phyloP scores from a whole-genome alignment of 75 land plant genomes.

The Pseudotsuga menziesii region DNA sequence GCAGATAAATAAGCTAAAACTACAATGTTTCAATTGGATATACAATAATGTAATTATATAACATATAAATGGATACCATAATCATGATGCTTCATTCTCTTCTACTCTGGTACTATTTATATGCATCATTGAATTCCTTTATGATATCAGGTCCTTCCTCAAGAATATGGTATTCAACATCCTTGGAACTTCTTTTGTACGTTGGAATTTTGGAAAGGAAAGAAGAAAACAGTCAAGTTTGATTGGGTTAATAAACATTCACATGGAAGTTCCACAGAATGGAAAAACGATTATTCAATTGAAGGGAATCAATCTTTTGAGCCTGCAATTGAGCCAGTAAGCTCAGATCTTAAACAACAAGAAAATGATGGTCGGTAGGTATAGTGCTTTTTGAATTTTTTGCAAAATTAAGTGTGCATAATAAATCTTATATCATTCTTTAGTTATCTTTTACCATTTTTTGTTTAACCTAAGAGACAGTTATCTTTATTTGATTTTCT shows the following conservation, averaged over 20 bases:
- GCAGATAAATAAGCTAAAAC: background rate
- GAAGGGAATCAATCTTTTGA: conserved; percentile 8
- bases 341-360: conserved; percentile 69
- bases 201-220: conserved; percentile 25
- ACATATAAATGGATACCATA: background rate
- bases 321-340: conserved; percentile 42
- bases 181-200: conserved; percentile 48
- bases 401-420: background rate
- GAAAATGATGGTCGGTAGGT: conserved; percentile 66
- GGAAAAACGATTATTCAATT: conserved; percentile 1
- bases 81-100: background rate
- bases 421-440: too few relatives aligned
- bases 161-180: conserved; percentile 40
- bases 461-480: background rate
- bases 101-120: background rate
- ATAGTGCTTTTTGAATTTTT: background rate
- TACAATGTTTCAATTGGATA: background rate
- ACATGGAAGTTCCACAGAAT: background rate
- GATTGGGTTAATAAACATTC: conserved; percentile 3
- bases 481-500: too few relatives aligned
- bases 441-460: background rate
- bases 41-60: background rate
- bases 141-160: conserved; percentile 41
- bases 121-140: background rate
- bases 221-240: background rate